phyloP scores from a whole-genome alignment of 2,329 filamentous ascomycete species.

The Aspergillus bombycis region DNA sequence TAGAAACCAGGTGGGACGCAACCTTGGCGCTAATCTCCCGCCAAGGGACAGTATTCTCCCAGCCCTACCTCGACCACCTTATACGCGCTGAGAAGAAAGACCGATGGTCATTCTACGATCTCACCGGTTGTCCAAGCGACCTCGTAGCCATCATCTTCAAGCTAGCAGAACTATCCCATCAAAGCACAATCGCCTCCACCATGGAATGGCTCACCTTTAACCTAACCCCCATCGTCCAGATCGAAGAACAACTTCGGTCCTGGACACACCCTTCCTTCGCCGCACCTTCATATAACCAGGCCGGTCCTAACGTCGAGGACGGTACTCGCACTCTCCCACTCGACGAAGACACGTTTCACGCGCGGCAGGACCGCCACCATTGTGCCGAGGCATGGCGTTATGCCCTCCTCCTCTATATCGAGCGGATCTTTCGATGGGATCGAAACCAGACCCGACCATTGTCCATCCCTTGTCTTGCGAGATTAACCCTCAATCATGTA shows the following conservation, averaged over 20 bases:
- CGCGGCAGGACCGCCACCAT: conserved; percentile 4
- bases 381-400: conserved; percentile 9
- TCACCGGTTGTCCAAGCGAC: conserved; percentile 38
- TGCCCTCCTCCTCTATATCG: conserved; percentile 6
- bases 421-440: conserved; percentile 10
- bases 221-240: neutral
- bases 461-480: neutral
- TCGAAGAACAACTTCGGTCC: neutral
- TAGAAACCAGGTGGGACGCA: conserved; percentile 27
- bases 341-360: neutral
- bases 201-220: conserved; percentile 34
- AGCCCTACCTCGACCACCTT: conserved; percentile 25
- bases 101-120: conserved; percentile 34
- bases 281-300: neutral
- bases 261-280: neutral
- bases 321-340: neutral
- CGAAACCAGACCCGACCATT: neutral
- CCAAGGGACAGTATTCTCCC: conserved; percentile 28
- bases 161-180: conserved; percentile 33
- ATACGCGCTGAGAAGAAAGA: conserved; percentile 23
- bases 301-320: fast-evolving
- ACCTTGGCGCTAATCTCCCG: conserved; percentile 38
- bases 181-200: conserved; percentile 29
- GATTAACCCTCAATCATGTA: neutral
- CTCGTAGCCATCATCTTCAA: conserved; percentile 32